Percentiles rank a stretch among this genome's conserved stretches.
Evolutionary conservation across 1,139 yeast genomes (phyloP).

Genomic region (Debaryomyces psychrophilus): DNA sequence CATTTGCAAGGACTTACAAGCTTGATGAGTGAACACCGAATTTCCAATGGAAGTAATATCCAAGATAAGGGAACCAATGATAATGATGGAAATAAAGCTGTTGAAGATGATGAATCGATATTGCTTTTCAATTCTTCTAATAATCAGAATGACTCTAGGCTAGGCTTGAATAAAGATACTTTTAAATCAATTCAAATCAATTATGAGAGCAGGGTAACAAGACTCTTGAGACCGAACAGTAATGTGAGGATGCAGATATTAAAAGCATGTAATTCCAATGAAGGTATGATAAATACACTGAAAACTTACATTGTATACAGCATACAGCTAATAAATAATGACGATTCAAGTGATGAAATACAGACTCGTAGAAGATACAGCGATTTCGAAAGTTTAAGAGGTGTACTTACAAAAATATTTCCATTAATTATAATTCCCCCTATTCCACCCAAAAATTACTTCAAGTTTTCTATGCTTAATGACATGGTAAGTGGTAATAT

Average conservation of each 20-base stretch:
- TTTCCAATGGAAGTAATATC: conserved; percentile 8
- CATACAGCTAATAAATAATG: conserved; percentile 52
- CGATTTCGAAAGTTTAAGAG: conserved; percentile 84
- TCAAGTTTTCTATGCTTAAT: conserved; percentile 40
- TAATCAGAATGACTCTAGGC: conserved; percentile 11
- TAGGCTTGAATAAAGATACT: conserved; percentile 16
- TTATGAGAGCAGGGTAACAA: conserved; percentile 43
- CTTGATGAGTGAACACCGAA: conserved; percentile 22
- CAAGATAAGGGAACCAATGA: conserved; percentile 9
- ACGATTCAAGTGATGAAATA: conserved; percentile 45
- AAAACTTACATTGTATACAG: conserved; percentile 79
- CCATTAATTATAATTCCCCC: conserved; percentile 90
- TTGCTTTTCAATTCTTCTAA: conserved; percentile 26
- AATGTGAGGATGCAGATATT: conserved; percentile 55
- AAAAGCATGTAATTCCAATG: conserved; percentile 80
- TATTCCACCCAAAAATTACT: conserved; percentile 86
- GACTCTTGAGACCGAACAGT: conserved; percentile 34
- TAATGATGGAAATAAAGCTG: conserved; percentile 10
- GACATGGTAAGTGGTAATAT: conserved; percentile 30
- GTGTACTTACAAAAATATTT: conserved; percentile 67
- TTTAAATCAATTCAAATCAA: conserved; percentile 38
- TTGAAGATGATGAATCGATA: conserved; percentile 31
- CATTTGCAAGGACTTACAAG: conserved; percentile 38
- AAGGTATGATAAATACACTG: conserved; percentile 62
- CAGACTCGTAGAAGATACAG: conserved; percentile 83